A percentile compares a stretch with the other conserved stretches of the same genome.
These are phyloP conservation scores for Pseudopithomyces maydicus DNA, from an alignment of 2,329 filamentous ascomycete genomes.

Conservation along the genomic window DNA sequence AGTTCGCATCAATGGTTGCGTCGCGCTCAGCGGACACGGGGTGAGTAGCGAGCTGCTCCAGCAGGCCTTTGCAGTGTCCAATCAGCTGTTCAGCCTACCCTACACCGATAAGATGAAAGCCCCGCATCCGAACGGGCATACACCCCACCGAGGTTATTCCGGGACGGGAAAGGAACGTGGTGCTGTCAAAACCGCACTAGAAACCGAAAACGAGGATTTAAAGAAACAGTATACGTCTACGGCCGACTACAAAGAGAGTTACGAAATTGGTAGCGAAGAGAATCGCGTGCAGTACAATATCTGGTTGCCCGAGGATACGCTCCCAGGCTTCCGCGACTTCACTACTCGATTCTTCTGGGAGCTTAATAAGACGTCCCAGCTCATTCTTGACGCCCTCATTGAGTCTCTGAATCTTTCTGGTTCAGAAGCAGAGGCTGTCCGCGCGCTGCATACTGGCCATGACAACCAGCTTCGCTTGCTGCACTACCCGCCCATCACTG, in stretches of 20 bases:
- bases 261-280: slow-evolving; percentile 53
- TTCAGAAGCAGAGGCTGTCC: slow-evolving; percentile 47
- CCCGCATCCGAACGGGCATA: slow-evolving; percentile 55
- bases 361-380: slow-evolving; percentile 49
- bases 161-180: slow-evolving; percentile 61
- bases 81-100: slow-evolving; percentile 52
- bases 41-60: slow-evolving; percentile 46
- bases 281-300: slow-evolving; percentile 53
- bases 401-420: slow-evolving; percentile 54
- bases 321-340: slow-evolving; percentile 54
- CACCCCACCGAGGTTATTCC: slow-evolving; percentile 61
- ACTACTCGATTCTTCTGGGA: slow-evolving; percentile 58
- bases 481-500: slow-evolving; percentile 61
- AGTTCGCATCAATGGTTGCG: no score
- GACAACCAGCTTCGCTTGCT: slow-evolving; percentile 66
- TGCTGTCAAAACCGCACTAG: slow-evolving; percentile 50
- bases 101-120: slow-evolving; percentile 55
- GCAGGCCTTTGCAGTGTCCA: slow-evolving; percentile 52
- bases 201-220: slow-evolving; percentile 45
- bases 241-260: slow-evolving; percentile 58
- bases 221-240: slow-evolving; percentile 44
- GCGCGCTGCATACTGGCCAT: slow-evolving; percentile 57
- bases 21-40: slow-evolving; percentile 56
- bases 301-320: slow-evolving; percentile 53
- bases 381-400: slow-evolving; percentile 54